Conservation (phyloP, 768 basidiomycete genomes). For the Kwoniella shandongensis region DNA sequence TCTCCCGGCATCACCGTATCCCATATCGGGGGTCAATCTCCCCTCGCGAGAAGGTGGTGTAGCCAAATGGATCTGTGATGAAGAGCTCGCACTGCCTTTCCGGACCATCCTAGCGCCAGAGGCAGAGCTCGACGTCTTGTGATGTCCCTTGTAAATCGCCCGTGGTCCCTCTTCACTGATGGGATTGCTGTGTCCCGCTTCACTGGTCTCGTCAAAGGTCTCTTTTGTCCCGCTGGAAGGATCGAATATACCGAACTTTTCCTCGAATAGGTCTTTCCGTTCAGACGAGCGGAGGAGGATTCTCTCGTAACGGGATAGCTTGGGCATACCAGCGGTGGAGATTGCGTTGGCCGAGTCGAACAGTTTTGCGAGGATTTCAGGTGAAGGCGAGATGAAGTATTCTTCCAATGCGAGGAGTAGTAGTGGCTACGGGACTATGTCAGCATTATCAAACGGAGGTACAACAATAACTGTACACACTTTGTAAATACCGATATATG, state of each 20-base stretch:
- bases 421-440: conserved; percentile 65
- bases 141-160: conserved; percentile 12
- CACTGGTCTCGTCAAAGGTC: conserved; percentile 19
- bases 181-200: conserved; percentile 6
- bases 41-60: conserved; percentile 21
- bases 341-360: conserved; percentile 93
- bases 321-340: conserved; percentile 75
- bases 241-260: conserved; percentile 63
- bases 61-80: conserved; percentile 13
- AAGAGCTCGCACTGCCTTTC: conserved; percentile 24
- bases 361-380: conserved; percentile 82
- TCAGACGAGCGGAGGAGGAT: conserved; percentile 86
- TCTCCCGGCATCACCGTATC: conserved; percentile 4
- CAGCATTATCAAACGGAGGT: not conserved
- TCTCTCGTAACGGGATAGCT: conserved; percentile 76
- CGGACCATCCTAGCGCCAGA: conserved; percentile 14
- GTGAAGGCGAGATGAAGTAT: conserved; percentile 84
- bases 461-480: conserved; percentile 43
- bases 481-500: conserved; percentile 95
- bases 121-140: conserved; percentile 8
- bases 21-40: conserved; percentile 19
- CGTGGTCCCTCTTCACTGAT: not conserved
- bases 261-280: conserved; percentile 85
- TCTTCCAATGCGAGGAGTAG: conserved; percentile 92
- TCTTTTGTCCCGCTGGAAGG: conserved; percentile 14